phyloP scores from a whole-genome alignment of 2,329 filamentous ascomycete genomes.

The Aspergillus japonicus region DNA sequence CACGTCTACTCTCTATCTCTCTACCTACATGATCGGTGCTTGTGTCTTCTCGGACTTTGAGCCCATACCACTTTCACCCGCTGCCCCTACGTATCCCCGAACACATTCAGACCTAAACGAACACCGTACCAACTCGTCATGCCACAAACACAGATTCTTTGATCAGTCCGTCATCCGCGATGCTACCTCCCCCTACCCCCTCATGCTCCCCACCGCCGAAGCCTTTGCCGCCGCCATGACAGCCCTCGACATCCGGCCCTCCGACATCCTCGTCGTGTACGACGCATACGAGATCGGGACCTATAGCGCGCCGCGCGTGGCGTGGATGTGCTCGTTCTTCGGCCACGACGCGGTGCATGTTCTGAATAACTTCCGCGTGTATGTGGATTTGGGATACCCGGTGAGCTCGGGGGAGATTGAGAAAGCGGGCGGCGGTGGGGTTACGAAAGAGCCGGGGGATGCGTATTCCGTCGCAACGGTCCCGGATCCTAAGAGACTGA shows the following conservation, averaged over 20 bases:
- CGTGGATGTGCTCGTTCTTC: slow-evolving; percentile 29
- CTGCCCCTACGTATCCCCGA: too few species aligned
- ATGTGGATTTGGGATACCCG: slow-evolving; percentile 21
- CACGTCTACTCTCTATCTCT: too few species aligned
- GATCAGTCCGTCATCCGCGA: slow-evolving; percentile 29
- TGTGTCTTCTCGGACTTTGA: too few species aligned
- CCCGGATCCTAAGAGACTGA: slow-evolving; percentile 4
- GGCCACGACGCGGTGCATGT: slow-evolving; percentile 29
- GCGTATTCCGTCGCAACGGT: slow-evolving; percentile 3
- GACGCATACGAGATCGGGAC: slow-evolving; percentile 29
- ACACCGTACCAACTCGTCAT: background rate
- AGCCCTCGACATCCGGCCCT: slow-evolving; percentile 20
- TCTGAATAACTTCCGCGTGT: slow-evolving; percentile 31
- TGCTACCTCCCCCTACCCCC: slow-evolving; percentile 24
- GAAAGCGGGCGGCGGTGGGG: too few species aligned
- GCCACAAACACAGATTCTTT: slow-evolving; percentile 24
- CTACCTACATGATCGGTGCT: too few species aligned
- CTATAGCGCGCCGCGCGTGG: slow-evolving; percentile 30
- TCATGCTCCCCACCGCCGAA: slow-evolving; percentile 27
- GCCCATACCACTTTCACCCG: too few species aligned
- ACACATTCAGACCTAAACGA: too few species aligned
- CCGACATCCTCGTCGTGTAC: slow-evolving; percentile 31
- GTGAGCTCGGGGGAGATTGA: slow-evolving; percentile 1
- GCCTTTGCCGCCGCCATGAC: slow-evolving; percentile 24
- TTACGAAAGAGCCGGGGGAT: background rate